Percentiles rank a stretch among this genome's conserved stretches.
Conservation (phyloP, 352 stramenopile genomes). For the Peronospora farinosa region DNA sequence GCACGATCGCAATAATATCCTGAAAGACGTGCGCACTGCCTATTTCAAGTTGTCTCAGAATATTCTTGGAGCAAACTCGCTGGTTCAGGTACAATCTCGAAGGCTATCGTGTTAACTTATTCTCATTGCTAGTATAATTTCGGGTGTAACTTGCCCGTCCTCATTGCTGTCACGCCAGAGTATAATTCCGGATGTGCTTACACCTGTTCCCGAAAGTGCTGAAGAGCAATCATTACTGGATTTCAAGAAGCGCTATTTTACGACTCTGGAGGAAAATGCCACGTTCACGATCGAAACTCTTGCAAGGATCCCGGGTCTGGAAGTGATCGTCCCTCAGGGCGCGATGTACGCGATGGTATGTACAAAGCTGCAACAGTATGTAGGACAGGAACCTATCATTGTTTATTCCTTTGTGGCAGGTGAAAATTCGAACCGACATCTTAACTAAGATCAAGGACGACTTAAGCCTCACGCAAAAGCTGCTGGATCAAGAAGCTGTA, state of each 20-base stretch:
- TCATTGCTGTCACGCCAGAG: conserved; percentile 36
- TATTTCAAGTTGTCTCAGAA: conserved; percentile 91
- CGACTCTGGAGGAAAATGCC: conserved; percentile 81
- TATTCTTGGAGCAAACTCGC: conserved; percentile 86
- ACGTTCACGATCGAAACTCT: conserved; percentile 75
- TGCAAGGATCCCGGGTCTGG: conserved; percentile 71
- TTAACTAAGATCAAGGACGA: conserved; percentile 88
- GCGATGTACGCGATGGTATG: conserved; percentile 94
- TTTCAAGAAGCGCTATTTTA: conserved; percentile 85
- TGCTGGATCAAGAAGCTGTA: conserved; percentile 93
- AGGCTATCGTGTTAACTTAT: conserved; percentile 2
- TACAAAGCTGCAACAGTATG: not conserved
- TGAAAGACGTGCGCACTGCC: conserved; percentile 80
- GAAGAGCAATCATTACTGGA: conserved; percentile 51
- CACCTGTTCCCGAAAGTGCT: conserved; percentile 45
- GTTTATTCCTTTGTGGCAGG: conserved; percentile 6
- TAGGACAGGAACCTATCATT: not conserved
- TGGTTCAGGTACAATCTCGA: conserved; percentile 54
- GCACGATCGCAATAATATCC: conserved; percentile 80
- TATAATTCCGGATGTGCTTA: conserved; percentile 78
- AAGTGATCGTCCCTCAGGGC: conserved; percentile 86
- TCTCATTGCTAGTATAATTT: conserved; percentile 50
- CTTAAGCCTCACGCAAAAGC: conserved; percentile 89
- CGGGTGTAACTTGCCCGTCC: no score
- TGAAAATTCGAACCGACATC: conserved; percentile 56